phyloP scores from a whole-genome alignment of 139 green algal species.

The Pleodorina starrii region DNA sequence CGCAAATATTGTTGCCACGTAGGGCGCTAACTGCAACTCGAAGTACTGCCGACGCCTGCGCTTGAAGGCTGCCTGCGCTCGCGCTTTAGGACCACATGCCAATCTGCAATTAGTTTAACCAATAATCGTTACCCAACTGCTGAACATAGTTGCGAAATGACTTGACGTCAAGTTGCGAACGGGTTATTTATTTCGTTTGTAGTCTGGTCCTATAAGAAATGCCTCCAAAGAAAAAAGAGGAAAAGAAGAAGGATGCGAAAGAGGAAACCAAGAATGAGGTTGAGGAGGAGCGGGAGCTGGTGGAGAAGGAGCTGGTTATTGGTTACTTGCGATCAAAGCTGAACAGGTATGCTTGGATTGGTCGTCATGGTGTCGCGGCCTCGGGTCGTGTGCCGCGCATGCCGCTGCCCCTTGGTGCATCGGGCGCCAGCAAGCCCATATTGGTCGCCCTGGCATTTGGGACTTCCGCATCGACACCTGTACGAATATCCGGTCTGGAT shows the following conservation, averaged over 20 bases:
- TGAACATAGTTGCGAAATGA: neutral
- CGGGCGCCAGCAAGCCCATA: too few species aligned
- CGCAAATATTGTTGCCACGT: too few species aligned
- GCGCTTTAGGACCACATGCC: neutral
- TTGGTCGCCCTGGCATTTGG: too few species aligned
- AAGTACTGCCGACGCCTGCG: conserved; percentile 18
- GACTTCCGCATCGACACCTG: too few species aligned
- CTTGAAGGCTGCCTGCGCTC: neutral
- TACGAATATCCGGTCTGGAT: too few species aligned
- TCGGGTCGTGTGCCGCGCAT: neutral
- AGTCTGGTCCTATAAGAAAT: conserved; percentile 45
- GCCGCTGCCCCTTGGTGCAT: neutral
- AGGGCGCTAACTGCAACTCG: too few species aligned
- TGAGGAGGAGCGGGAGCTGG: conserved; percentile 75
- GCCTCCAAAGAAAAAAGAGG: conserved; percentile 77
- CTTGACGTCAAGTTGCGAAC: neutral
- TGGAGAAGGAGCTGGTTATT: conserved; percentile 86
- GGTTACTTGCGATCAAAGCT: conserved; percentile 82
- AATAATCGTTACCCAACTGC: too few species aligned
- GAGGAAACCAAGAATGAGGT: conserved; percentile 60
- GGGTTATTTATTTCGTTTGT: neutral
- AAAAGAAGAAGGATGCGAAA: conserved; percentile 54
- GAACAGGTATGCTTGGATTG: conserved; percentile 51
- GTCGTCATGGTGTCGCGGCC: neutral
- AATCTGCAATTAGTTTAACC: neutral